Evolutionary conservation across 1,284 basidiomycete genomes (phyloP).

Genomic region (Apiotrichum veenhuisii): DNA sequence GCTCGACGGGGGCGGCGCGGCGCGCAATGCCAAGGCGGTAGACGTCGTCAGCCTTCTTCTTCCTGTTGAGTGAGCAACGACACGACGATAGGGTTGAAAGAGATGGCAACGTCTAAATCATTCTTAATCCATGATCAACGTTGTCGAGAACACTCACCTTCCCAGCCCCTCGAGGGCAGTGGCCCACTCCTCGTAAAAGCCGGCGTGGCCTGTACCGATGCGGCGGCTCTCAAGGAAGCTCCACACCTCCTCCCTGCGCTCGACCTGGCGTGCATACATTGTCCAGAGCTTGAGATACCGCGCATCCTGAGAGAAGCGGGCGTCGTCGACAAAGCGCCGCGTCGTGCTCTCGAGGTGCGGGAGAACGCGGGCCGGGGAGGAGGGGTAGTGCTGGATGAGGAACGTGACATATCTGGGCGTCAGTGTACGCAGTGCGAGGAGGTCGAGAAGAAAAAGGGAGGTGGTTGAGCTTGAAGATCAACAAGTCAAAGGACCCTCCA

Average conservation of each 20-base stretch:
- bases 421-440: neutral
- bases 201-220: constrained; percentile 71
- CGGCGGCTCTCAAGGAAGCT: constrained; percentile 69
- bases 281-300: constrained; percentile 88
- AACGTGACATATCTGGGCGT: constrained; percentile 42
- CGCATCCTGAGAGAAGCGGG: constrained; percentile 75
- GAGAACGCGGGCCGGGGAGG: constrained; percentile 64
- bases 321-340: constrained; percentile 71
- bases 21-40: constrained; percentile 81
- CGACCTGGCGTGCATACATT: constrained; percentile 67
- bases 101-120: too few species aligned
- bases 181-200: constrained; percentile 84
- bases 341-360: constrained; percentile 73
- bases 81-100: neutral
- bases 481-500: neutral
- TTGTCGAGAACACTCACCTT: constrained; percentile 61
- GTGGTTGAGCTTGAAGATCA: neutral
- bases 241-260: constrained; percentile 62
- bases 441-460: too few species aligned
- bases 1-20: constrained; percentile 73
- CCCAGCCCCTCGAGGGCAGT: constrained; percentile 65
- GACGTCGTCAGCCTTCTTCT: constrained; percentile 72
- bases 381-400: constrained; percentile 56
- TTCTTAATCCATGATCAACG: too few species aligned
- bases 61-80: constrained; percentile 50